Percentiles rank a stretch among this genome's conserved stretches.
phyloP scores from a whole-genome alignment of 2,329 filamentous ascomycete species.

The Cytospora piceicola region DNA sequence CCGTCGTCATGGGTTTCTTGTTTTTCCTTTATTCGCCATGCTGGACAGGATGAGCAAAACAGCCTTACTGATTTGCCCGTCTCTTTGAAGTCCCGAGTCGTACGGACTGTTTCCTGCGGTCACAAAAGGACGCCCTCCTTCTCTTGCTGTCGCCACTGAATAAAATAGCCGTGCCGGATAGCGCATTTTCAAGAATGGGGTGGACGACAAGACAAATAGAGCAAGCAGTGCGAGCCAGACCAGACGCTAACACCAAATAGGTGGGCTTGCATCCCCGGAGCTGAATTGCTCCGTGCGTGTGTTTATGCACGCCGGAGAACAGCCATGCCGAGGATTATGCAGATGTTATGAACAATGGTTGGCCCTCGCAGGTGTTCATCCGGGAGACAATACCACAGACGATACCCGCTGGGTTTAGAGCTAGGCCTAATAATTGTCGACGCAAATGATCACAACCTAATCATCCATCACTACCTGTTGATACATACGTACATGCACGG shows the following conservation, averaged over 20 bases:
- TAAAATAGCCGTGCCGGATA: no score
- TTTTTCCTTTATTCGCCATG: neutral
- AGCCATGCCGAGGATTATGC: constrained; percentile 14
- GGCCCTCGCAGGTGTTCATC: neutral
- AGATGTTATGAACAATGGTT: neutral
- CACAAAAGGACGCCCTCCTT: no score
- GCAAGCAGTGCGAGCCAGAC: constrained; percentile 18
- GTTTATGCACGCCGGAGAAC: constrained; percentile 20
- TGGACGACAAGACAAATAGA: constrained; percentile 1
- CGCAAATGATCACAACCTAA: no score
- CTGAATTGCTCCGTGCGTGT: constrained; percentile 13
- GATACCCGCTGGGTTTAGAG: no score
- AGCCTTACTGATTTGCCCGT: neutral
- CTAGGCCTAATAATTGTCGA: neutral
- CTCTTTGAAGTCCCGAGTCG: neutral
- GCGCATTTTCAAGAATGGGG: neutral
- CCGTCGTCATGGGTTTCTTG: neutral
- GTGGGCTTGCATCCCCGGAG: constrained; percentile 17
- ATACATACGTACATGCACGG: neutral
- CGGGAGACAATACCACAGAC: neutral
- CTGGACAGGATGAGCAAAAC: neutral
- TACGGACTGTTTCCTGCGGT: neutral
- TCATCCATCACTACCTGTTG: neutral
- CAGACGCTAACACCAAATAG: constrained; percentile 1
- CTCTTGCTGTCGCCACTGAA: neutral